Base-by-base conservation (phyloP, 345 rosid genomes). In the Kernera saxatilis region DNA sequence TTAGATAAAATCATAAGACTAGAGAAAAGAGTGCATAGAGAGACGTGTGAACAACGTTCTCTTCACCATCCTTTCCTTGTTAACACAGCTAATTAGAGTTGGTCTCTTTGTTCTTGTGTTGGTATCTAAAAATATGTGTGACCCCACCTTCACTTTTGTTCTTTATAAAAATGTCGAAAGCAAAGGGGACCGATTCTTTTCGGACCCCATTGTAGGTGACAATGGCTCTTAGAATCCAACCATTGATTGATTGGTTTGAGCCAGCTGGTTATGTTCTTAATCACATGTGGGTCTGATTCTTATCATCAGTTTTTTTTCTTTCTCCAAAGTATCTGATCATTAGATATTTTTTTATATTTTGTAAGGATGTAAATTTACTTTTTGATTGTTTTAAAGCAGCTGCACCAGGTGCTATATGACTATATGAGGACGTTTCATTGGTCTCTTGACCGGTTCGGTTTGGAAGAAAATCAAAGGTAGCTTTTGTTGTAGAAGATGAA, bases 131-230 rank as follows among this genome's bases (percentile, higher is more conserved):
- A 64, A n/a, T 18, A 17, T 45, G 18, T 54, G 49, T 33, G 72
- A 66, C 77, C 73, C 73, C 45, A 74, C 69, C 4, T n/a, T 66
- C 39, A 30, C 54, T 40, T 73, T 58, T 74, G 73, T 74, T 74
- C 69, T 68, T 41, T 74, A 59, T 67, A 67, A 74, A 67, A 67
- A 67, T 74, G 69, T 60, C 25, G 69, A 74, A 67, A 74, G 69
- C 62, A 67, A 69, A 74, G 69, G 73, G 78, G 73, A 67, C 78
- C 73, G 57, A 60, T 67, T 67, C 78, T 60, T 51, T 60, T 51
- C 14, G 25, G 69, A 59, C 78, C 73, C 69, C 49, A 67, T 51
- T 67, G 62, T 74, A 10, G 45, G 51, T 73, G 71, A 73, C 72
- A 66, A 30, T 57, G 37, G 64, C 73, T 60, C 32, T 67, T 51